Evolutionary conservation across 306 rosid genomes (phyloP), one percentile per base, ranked within the genome.

Genomic region (Canavalia ensiformis): DNA sequence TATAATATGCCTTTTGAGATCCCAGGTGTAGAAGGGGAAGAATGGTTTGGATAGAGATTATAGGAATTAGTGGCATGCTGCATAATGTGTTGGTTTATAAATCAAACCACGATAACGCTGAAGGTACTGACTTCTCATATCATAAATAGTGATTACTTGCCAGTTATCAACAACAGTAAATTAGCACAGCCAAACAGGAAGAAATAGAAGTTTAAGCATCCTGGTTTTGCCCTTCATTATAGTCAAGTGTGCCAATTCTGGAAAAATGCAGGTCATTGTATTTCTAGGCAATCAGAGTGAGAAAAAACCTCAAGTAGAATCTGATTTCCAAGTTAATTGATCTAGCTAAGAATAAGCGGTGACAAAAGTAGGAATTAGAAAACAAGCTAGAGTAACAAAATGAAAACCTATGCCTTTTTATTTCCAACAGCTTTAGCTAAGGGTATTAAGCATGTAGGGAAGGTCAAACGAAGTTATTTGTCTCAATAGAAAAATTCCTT

Each of bases 21-120:
- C 77, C 51, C 62, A 6, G 64, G 59, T 52, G 59, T 41, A 76
- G 77, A 59, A 82, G 71, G 50, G 7, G 64, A 49, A 35, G 34
- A 69, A 55, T 47, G 73, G 67, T 7, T 10, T 68, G 62, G 71
- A 35, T 57, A 35, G 34, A 30, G 8, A 75, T 66, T 68, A 57
- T 5, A 33, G 37, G 34, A 35, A 62, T 8, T 34, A 44, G 31
- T 47, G 42, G 68, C 13, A 63, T 10, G 57, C 39, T 57, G 58
- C 39, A 66, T 28, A 68, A 54, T 54, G 47, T 6, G 35, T 37
- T 28, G n/a, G 57, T 50, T 49, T 58, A 76, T 39, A 60, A 42
- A 68, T 35, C 41, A 68, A 67, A 69, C 58, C 39, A 37, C 8
- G 30, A n/a, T 30, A 51, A 68, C 37, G 33, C 50, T 68, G 18